Evolutionary conservation across 345 rosid genomes (phyloP), one percentile per base, ranked within the genome.

Genomic region (Atalantia buxifolia): DNA sequence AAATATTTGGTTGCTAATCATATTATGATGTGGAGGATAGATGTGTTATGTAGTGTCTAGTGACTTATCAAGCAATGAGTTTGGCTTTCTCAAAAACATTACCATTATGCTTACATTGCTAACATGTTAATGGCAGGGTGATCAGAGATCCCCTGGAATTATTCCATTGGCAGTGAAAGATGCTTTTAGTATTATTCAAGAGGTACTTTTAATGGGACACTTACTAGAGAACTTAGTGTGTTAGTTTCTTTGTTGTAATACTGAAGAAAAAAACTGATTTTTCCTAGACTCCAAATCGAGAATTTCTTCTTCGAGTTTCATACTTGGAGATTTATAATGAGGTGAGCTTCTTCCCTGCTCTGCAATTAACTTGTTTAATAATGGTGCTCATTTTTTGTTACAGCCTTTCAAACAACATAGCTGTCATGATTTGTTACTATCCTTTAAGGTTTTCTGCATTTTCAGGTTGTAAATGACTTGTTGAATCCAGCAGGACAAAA

Each of bases 91-190:
- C 69, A 57, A 68, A 48, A 40, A 69, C 28, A 55, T 70, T 33
- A 61, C 45, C 28, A 5, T 7, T n/a, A 33, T 71, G 60, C 80
- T 79, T 74, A 76, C 56, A 36, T 69, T 57, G 45, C 36, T 63
- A 24, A 40, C 60, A 55, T 53, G 57, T 35, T 69, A 82, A 83
- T 89, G 86, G 78, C 95, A 96, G 99, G 99, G 99, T 84, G 98
- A 94, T 90, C 99, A 96, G 83, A 96, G 99, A 88, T 96, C 99
- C 74, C 99, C 99, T 69, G 99, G 99, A 78, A 94, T 92, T 61
- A 96, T 94, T 83, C 97, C 99, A 5, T 77, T 96, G 76, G 98
- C 99, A 27, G 98, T 96, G 82, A 96, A 96, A 84, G 99, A 96
- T 85, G 98, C 91, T 81, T 96, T 96, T 89, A 89, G 94, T 79